phyloP scores from a whole-genome alignment of 2,329 filamentous ascomycete species.

The Apiospora phragmitis region DNA sequence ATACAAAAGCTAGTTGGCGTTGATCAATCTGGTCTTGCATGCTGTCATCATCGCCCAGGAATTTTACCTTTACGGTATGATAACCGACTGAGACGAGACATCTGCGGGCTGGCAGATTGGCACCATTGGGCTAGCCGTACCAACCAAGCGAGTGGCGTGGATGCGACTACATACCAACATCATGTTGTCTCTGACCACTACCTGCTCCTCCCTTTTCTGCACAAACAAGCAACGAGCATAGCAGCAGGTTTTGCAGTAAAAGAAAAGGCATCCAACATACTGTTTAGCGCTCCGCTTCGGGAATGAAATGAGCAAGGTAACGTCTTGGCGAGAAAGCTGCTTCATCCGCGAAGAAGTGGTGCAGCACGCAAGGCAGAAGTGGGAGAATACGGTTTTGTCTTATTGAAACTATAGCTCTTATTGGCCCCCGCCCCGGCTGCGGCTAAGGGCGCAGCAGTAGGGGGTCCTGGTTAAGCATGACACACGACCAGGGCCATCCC shows the following conservation, averaged over 20 bases:
- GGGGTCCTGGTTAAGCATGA: not conserved
- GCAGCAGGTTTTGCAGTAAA: constrained; percentile 1
- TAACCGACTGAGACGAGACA: not conserved
- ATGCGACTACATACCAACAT: not conserved
- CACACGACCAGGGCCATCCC: constrained; percentile 4
- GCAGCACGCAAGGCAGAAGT: not conserved
- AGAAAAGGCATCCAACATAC: not conserved
- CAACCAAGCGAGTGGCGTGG: not conserved
- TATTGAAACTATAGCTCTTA: constrained; percentile 3
- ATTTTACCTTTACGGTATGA: not conserved
- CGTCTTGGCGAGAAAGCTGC: not conserved
- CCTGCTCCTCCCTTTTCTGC: not conserved
- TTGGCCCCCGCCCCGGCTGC: not conserved
- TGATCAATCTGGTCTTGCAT: not conserved
- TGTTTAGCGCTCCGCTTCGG: not conserved
- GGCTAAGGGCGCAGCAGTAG: not conserved
- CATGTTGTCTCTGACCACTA: not conserved
- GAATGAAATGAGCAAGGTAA: not conserved
- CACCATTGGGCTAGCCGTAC: not conserved
- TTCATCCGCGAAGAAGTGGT: constrained; percentile 1
- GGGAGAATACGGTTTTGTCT: constrained; percentile 1
- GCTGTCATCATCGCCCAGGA: not conserved
- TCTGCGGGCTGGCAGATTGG: not conserved
- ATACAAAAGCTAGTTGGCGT: not conserved
- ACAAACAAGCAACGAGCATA: not conserved